A percentile compares a stretch with the other conserved stretches of the same genome.
These are phyloP conservation scores for Cytospora mali DNA, from an alignment of 2,329 filamentous ascomycete genomes.

Conservation along the genomic window DNA sequence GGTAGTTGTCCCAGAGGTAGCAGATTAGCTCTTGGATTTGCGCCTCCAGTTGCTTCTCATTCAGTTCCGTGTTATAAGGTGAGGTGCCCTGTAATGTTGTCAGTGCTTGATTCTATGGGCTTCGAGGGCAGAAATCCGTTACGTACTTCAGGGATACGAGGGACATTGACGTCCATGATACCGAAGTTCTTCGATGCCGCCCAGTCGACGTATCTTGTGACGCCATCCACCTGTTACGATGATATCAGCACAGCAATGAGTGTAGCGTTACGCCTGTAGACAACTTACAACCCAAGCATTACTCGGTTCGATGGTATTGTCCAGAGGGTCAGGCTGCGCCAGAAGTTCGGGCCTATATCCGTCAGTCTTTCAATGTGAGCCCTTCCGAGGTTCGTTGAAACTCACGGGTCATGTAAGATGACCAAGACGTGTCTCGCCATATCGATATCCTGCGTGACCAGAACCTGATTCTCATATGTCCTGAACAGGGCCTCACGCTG, in stretches of 20 bases:
- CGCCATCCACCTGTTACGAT: conserved; percentile 69
- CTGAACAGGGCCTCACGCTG: conserved; percentile 72
- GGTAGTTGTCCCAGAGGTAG: conserved; percentile 97
- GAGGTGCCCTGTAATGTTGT: conserved; percentile 47
- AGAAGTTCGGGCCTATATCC: conserved; percentile 66
- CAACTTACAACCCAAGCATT: conserved; percentile 83
- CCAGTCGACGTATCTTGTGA: conserved; percentile 83
- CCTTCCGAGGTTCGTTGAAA: conserved; percentile 30
- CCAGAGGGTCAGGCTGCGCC: conserved; percentile 67
- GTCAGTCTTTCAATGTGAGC: conserved; percentile 26
- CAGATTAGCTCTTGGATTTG: conserved; percentile 73
- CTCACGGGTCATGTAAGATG: conserved; percentile 88
- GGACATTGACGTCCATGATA: conserved; percentile 90
- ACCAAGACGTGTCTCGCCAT: conserved; percentile 71
- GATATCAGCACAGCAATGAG: conserved; percentile 6
- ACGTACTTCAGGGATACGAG: conserved; percentile 56
- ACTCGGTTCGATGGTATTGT: conserved; percentile 75
- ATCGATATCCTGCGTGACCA: conserved; percentile 75
- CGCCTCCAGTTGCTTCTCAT: conserved; percentile 54
- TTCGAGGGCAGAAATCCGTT: conserved; percentile 48
- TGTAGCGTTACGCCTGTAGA: no score
- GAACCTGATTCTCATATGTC: conserved; percentile 82
- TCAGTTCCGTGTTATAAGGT: conserved; percentile 47
- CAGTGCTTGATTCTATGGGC: conserved; percentile 44
- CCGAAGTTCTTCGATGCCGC: conserved; percentile 75